Evolutionary conservation across 164 flowering plant species (phyloP), one percentile per base, ranked within the genome.

Genomic region (Stephania japonica): DNA sequence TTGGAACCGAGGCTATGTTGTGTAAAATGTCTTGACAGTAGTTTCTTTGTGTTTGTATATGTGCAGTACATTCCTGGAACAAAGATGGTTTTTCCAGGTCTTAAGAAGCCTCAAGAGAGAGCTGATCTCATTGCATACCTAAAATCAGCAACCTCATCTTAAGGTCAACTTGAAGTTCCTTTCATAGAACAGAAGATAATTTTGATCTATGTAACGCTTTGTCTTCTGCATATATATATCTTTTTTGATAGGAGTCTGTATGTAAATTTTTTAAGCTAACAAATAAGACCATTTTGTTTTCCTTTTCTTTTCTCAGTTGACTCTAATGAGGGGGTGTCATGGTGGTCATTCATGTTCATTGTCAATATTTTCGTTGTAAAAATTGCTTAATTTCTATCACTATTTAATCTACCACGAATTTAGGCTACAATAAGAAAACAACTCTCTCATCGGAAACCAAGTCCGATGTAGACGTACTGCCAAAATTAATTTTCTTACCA

Each of bases 31-130:
- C n/a, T n/a, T 56, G 21, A 14, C 7, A 56, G 62, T 16, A 19
- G 19, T 56, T 14, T 13, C 23, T 16, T 56, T 56, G 14, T 3
- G 14, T 56, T 77, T 72, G 18, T 32, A 32, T 72, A 26, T 43
- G 1, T 78, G 80, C 87, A 86, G 89, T 86, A 83, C 70, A 86
- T 84, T 27, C 89, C 87, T 11, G 87, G 88, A 69, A 84, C 87
- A 42, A 86, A 86, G 79, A 86, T 86, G 89, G 87, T 86, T 70
- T 86, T 86, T 77, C 89, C 89, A 27, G 89, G 89, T 43, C 67
- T 86, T 74, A 86, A 86, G 85, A 86, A 86, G 78, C 89, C 89
- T 13, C 81, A 84, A 65, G 89, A 86, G 0, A 85, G 89, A 8
- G 86, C 87, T 0, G 89, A 86, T 44, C 87, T 86, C 59, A 86